Evolutionary conservation across 2,329 filamentous ascomycete genomes (phyloP), one percentile per base, ranked within the genome.

Genomic region (Ceratocystis destructans): DNA sequence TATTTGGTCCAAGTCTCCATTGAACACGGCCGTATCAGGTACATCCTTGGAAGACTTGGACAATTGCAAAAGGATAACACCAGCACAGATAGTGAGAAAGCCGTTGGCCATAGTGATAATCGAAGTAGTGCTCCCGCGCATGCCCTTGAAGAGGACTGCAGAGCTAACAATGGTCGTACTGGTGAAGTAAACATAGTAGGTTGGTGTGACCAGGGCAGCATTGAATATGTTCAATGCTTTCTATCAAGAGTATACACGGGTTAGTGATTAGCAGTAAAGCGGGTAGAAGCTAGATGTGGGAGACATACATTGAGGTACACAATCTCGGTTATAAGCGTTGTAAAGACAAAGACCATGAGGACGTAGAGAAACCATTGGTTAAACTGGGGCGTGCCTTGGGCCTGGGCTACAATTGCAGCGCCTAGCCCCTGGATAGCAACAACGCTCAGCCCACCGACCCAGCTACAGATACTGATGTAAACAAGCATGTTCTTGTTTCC

Each of bases 181-280:
- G 48, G 94, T 99, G 75, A 99, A 99, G 79, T 95, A 93, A 70
- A 99, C 94, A 75, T 99, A 99, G 77, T 99, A 99, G 1, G 94
- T 99, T 0, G 94, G 94, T 0, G 94, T 99, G 68, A 99, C 94
- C 70, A 99, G 83, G 6, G 94, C 93, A 46, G 94, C 94, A 72
- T 99, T 97, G 80, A 93, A 97, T 62, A 99, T 77, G 73, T 99
- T 97, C 66, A 97, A 82, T 5, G 94, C 94, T 96, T 99, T 99
- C 92, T 97, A 50, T 50, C n/a, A 8, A n/a, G 76, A 67, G 20
- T n/a, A 57, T 17, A 5, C 20, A 41, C 25, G 22, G 41, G 41
- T 63, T 50, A 68, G 31, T 25, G 46, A 37, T 41, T n/a, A 46
- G 22, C 10, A 5, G 25, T 5, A 10, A 28, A 46, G 15, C 10